Evolutionary conservation across 495 filamentous ascomycete species (phyloP), one percentile per base, ranked within the genome.

Genomic region (Penicillium pancosmium): DNA sequence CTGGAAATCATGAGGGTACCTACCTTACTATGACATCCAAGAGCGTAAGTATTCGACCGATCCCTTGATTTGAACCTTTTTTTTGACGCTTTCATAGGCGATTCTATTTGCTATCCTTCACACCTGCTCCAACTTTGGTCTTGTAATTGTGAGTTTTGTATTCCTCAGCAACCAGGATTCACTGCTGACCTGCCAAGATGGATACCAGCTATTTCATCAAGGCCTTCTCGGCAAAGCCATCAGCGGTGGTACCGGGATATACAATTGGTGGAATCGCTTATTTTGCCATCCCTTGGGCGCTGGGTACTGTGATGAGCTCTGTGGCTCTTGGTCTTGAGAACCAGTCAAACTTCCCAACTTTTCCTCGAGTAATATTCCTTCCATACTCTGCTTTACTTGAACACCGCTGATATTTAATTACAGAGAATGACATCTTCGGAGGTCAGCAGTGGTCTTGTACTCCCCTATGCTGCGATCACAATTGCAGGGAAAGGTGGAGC

Each of bases 21-120:
- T 82, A 80, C 55, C 63, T 84, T 41, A 80, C 80, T 11, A 80
- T 84, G 72, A 78, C 68, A 15, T 80, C 75, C 1, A 74, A 80
- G 48, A 71, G 78, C 35, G 79, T 71, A 50, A 54, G 67, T 55
- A 33, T 44, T 5, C 4, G 16, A n/a, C 16, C n/a, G 0, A 7
- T 19, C 1, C 5, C 5, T 8, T 19, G 2, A 7, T 43, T 16
- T 15, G 8, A 10, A 44, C 4, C 16, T 19, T 34, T 1, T 13
- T 2, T 12, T 46, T 57, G 50, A 60, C 13, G 13, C 2, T 8
- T 36, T 18, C 12, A 21, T 31, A 75, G 79, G 75, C 60, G 50
- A 75, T 70, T 54, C 54, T 78, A 4, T 78, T 82, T 52, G 77
- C 73, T 16, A 73, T 83, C n/a, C 62, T 80, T 13, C 73, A 77